Base-by-base conservation (phyloP, 2,329 filamentous ascomycete species). In the Nannizziopsis arthrosporioides region DNA sequence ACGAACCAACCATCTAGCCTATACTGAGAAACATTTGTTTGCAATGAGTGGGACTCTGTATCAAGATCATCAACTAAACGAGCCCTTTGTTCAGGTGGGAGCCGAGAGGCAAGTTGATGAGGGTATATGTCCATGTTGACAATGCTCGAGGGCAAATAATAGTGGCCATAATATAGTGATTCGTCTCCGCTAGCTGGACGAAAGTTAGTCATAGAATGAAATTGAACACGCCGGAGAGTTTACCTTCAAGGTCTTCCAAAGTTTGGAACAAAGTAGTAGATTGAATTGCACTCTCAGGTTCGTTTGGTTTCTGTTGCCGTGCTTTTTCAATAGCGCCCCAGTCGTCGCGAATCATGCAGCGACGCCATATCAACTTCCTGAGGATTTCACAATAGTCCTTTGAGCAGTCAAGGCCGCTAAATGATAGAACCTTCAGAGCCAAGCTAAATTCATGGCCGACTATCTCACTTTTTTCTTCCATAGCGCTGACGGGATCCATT, bases 241-340 rank as follows among this genome's bases (percentile, higher is more conserved):
- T 74, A 87, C 84, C 75, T 54, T 77, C 73, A 53, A 76, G 73
- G 54, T 77, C 73, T 51, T 73, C 75, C 47, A 87, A 70, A 41
- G 85, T 82, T 55, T 71, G 72, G 60, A 81, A 89, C 4, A 87
- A 71, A 22, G 81, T 73, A 3, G 87, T 94, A 49, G 74, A 68
- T 30, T 71, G 70, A 19, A 93, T 66, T 14, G 77, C 70, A 22
- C 75, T 72, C 46, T 80, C 71, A 22, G 87, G 76, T 53, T 84
- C 75, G 2, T 71, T 68, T 58, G 94, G 88, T 49, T 80, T 78
- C 61, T 85, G 83, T 51, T 82, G 73, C 42, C 82, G 78, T 0
- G 84, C 90, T 55, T 85, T 80, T 60, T 92, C 90, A 60, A 93
- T 76, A 50, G 71, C 73, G 19, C 76, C 71, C 92, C 92, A 98